Conservation (phyloP, 768 basidiomycete genomes). For the Termitomyces sp. region DNA sequence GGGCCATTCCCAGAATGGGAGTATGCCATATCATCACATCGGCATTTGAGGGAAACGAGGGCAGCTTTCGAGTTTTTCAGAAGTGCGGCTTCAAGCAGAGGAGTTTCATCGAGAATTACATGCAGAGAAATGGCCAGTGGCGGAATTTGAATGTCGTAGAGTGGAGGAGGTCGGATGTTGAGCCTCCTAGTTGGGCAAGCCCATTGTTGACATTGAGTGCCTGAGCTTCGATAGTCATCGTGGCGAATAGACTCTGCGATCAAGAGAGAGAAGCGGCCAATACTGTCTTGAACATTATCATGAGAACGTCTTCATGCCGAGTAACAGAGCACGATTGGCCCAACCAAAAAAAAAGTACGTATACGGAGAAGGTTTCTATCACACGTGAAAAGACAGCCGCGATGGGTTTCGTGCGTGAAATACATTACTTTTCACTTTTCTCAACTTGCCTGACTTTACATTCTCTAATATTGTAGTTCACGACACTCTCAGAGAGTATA, state of each 20-base stretch:
- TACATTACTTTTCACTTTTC: background rate
- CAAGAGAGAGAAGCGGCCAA: background rate
- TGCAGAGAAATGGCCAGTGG: slow-evolving; percentile 30
- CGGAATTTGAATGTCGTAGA: slow-evolving; percentile 30
- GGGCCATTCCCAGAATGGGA: slow-evolving; percentile 64
- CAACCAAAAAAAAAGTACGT: background rate
- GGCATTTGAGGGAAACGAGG: slow-evolving; percentile 48
- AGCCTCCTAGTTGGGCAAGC: background rate
- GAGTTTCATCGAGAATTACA: slow-evolving; percentile 32
- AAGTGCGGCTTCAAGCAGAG: slow-evolving; percentile 53
- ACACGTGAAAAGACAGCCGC: no score
- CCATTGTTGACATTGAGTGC: background rate
- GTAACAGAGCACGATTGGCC: background rate
- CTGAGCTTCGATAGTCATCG: background rate
- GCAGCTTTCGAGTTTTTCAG: slow-evolving; percentile 60
- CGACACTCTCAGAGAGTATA: background rate
- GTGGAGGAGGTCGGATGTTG: slow-evolving; percentile 14
- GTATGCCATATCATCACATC: slow-evolving; percentile 37
- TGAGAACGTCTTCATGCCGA: background rate
- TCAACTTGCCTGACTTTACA: background rate
- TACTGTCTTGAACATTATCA: background rate
- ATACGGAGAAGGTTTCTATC: background rate
- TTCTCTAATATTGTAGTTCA: background rate
- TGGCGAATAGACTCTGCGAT: background rate
- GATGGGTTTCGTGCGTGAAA: background rate